phyloP scores from a whole-genome alignment of 2,329 filamentous ascomycete species.

The Ustilaginoidea virens region DNA sequence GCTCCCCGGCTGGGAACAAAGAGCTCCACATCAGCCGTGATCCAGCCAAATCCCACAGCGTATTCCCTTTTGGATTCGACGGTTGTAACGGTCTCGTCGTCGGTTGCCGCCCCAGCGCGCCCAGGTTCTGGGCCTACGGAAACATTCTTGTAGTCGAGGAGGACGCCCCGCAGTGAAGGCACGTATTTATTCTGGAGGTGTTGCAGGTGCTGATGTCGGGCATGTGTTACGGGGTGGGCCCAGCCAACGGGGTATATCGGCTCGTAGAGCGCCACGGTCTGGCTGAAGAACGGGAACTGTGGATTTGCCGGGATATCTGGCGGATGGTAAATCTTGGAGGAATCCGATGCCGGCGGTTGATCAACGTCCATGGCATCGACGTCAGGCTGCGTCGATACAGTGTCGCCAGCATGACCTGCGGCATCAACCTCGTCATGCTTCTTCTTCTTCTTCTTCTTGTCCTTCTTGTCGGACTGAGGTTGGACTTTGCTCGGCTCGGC shows the following conservation, averaged over 20 bases:
- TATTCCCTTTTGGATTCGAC: constrained; percentile 58
- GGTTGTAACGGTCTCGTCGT: constrained; percentile 31
- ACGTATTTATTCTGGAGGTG: constrained; percentile 67
- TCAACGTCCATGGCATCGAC: background rate
- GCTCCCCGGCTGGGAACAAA: constrained; percentile 63
- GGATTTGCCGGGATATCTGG: constrained; percentile 22
- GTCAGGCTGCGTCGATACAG: constrained; percentile 9
- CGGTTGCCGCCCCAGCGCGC: constrained; percentile 27
- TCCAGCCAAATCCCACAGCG: constrained; percentile 72
- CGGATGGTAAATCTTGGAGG: constrained; percentile 14
- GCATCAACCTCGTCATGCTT: constrained; percentile 4
- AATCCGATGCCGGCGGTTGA: background rate
- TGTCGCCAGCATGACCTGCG: constrained; percentile 2
- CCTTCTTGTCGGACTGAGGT: constrained; percentile 9
- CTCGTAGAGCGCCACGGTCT: constrained; percentile 69
- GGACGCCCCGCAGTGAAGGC: constrained; percentile 54
- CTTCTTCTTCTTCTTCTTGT: constrained; percentile 9
- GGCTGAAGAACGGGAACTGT: constrained; percentile 58
- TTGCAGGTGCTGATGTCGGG: constrained; percentile 59
- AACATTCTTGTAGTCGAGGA: constrained; percentile 58
- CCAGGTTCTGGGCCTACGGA: constrained; percentile 46
- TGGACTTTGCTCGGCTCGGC: too few species aligned
- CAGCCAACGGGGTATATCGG: constrained; percentile 59
- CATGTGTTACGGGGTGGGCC: constrained; percentile 51
- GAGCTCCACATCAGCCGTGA: constrained; percentile 73